Evolutionary conservation across 1,139 yeast genomes (phyloP).

Genomic region (Pichia sp.): DNA sequence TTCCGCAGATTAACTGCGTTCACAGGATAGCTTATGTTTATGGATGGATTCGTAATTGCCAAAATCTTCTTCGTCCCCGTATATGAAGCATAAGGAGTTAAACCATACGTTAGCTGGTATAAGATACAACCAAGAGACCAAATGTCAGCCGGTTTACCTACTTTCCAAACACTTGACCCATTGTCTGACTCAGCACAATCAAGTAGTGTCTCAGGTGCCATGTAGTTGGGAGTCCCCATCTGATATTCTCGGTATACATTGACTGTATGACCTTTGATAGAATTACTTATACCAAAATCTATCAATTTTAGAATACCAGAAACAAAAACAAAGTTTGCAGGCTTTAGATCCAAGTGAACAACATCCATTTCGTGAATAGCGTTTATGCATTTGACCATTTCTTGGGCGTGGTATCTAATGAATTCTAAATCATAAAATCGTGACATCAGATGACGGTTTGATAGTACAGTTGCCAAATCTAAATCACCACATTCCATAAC

Average conservation of each 20-base stretch:
- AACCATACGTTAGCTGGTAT: conserved; percentile 92
- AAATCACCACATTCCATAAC: conserved; percentile 97
- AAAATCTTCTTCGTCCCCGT: conserved; percentile 74
- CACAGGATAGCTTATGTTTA: conserved; percentile 63
- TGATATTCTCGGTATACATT: conserved; percentile 88
- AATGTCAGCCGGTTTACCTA: conserved; percentile 92
- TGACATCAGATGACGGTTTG: conserved; percentile 39
- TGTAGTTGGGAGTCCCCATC: conserved; percentile 93
- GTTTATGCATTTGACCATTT: conserved; percentile 74
- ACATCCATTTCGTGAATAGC: conserved; percentile 87
- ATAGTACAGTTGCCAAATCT: conserved; percentile 80
- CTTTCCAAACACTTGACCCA: conserved; percentile 53
- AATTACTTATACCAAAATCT: conserved; percentile 95
- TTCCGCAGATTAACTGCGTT: conserved; percentile 26
- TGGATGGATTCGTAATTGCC: conserved; percentile 84
- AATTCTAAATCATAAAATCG: conserved; percentile 63
- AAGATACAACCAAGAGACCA: conserved; percentile 98
- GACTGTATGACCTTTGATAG: conserved; percentile 88
- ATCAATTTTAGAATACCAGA: conserved; percentile 81
- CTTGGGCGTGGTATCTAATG: conserved; percentile 76
- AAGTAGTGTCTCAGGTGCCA: conserved; percentile 94
- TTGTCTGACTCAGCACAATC: conserved; percentile 42
- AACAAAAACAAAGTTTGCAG: conserved; percentile 89
- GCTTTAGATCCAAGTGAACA: conserved; percentile 92
- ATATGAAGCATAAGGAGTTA: conserved; percentile 82